These are phyloP conservation scores for Alternaria arbusti DNA, from an alignment of 2,329 filamentous ascomycete species.

Conservation along the genomic window DNA sequence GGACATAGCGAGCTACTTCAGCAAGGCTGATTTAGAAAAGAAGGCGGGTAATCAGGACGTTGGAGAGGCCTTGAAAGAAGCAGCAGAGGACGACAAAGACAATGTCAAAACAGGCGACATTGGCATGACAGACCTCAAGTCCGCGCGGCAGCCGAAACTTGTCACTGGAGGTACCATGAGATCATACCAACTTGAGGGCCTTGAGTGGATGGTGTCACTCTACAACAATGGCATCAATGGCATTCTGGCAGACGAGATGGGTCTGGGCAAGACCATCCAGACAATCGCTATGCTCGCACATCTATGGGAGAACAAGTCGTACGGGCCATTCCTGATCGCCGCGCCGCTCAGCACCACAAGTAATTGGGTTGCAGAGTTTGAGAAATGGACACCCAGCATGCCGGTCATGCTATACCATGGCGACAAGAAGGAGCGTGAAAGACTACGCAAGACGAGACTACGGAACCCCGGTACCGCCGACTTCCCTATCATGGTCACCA, in stretches of 20 bases:
- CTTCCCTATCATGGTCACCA: slow-evolving; percentile 93
- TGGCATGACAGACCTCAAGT: slow-evolving; percentile 72
- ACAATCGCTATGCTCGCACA: slow-evolving; percentile 88
- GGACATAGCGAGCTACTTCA: slow-evolving; percentile 66
- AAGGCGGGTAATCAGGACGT: slow-evolving; percentile 61
- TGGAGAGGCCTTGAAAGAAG: slow-evolving; percentile 64
- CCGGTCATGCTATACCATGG: slow-evolving; percentile 93
- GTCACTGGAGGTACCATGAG: slow-evolving; percentile 90
- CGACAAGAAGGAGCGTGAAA: slow-evolving; percentile 75
- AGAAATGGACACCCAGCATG: slow-evolving; percentile 86
- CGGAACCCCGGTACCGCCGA: slow-evolving; percentile 71
- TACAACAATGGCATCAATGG: slow-evolving; percentile 93
- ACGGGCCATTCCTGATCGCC: slow-evolving; percentile 89
- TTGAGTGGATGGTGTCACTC: slow-evolving; percentile 86
- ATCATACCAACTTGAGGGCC: slow-evolving; percentile 89
- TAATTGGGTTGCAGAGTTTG: slow-evolving; percentile 96
- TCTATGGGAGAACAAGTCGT: slow-evolving; percentile 82
- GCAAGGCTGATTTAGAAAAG: slow-evolving; percentile 63
- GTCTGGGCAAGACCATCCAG: slow-evolving; percentile 89
- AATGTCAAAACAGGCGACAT: slow-evolving; percentile 66
- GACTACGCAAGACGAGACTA: slow-evolving; percentile 75
- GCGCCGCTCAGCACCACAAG: slow-evolving; percentile 89
- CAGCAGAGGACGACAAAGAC: slow-evolving; percentile 63
- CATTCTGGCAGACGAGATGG: slow-evolving; percentile 94
- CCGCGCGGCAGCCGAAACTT: slow-evolving; percentile 84